Evolutionary conservation across 2,329 filamentous ascomycete genomes (phyloP).

Genomic region (Alternaria triticimaculans): DNA sequence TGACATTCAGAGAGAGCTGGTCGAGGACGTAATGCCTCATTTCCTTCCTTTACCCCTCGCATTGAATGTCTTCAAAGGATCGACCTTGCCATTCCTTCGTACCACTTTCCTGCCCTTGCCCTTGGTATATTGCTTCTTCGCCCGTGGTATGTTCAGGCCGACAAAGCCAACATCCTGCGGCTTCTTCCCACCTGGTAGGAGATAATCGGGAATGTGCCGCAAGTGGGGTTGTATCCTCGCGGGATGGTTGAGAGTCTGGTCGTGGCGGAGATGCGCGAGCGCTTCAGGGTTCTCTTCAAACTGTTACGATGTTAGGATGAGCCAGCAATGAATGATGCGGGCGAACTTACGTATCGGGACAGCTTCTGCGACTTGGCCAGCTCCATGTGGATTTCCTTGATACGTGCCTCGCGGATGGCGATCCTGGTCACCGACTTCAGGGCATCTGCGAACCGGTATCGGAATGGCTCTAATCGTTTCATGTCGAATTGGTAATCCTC

Average conservation of each 20-base stretch:
- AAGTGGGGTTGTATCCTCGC: slow-evolving; percentile 87
- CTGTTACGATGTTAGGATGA: slow-evolving; percentile 56
- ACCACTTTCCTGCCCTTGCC: slow-evolving; percentile 59
- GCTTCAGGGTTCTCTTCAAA: slow-evolving; percentile 97
- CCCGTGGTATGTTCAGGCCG: slow-evolving; percentile 59
- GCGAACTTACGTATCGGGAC: slow-evolving; percentile 30
- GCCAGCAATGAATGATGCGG: neutral
- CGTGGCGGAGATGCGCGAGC: slow-evolving; percentile 84
- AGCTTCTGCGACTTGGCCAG: slow-evolving; percentile 93
- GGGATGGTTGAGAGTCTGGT: slow-evolving; percentile 78
- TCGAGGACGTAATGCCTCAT: slow-evolving; percentile 13
- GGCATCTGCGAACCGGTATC: slow-evolving; percentile 87
- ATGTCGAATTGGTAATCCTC: slow-evolving; percentile 95
- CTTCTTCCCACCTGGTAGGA: slow-evolving; percentile 79
- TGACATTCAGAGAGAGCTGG: too few species aligned
- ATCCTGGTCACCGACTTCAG: slow-evolving; percentile 88
- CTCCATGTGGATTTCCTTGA: slow-evolving; percentile 86
- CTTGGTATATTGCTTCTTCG: slow-evolving; percentile 52
- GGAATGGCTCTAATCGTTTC: slow-evolving; percentile 89
- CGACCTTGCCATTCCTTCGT: slow-evolving; percentile 69
- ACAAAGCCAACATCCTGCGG: slow-evolving; percentile 78
- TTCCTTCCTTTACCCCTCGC: slow-evolving; percentile 48
- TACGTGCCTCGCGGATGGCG: slow-evolving; percentile 86
- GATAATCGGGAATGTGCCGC: slow-evolving; percentile 84
- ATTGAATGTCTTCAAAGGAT: slow-evolving; percentile 91